Percentiles rank a stretch among this genome's conserved stretches.
Evolutionary conservation across 345 rosid species (phyloP).

Genomic region (Leavenworthia alabamica): DNA sequence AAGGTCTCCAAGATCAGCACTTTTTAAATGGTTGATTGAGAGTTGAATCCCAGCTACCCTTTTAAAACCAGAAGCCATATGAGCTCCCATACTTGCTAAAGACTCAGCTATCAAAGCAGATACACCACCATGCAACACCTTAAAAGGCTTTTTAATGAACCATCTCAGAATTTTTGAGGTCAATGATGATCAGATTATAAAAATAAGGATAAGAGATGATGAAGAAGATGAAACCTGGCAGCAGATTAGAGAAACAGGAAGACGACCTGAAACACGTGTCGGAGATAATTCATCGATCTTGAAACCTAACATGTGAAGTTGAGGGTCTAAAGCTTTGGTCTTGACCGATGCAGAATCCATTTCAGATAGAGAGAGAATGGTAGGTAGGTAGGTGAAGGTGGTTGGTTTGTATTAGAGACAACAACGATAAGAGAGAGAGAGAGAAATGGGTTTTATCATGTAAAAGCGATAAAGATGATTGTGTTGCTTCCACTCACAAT

Average conservation of each 20-base stretch:
- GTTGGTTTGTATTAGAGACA: neutral
- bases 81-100: constrained; percentile 88
- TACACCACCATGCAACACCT: constrained; percentile 91
- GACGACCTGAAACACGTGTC: constrained; percentile 50
- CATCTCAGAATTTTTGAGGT: neutral
- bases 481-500: neutral
- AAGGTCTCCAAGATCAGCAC: constrained; percentile 70
- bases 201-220: neutral
- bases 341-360: constrained; percentile 32
- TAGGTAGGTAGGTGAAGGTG: neutral
- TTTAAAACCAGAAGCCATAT: constrained; percentile 67
- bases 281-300: constrained; percentile 50
- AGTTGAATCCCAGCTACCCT: constrained; percentile 87
- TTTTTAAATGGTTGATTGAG: constrained; percentile 67
- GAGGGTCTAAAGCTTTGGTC: constrained; percentile 38
- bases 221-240: constrained; percentile 44
- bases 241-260: constrained; percentile 48
- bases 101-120: constrained; percentile 86
- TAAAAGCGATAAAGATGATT: neutral
- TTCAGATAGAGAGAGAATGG: too few species aligned
- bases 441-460: neutral
- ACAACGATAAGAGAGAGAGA: constrained; percentile 1
- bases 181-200: too few species aligned
- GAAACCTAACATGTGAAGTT: constrained; percentile 51
- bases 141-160: constrained; percentile 54